Evolutionary conservation across 768 basidiomycete species (phyloP).

Genomic region (Hysterangium stoloniferum): DNA sequence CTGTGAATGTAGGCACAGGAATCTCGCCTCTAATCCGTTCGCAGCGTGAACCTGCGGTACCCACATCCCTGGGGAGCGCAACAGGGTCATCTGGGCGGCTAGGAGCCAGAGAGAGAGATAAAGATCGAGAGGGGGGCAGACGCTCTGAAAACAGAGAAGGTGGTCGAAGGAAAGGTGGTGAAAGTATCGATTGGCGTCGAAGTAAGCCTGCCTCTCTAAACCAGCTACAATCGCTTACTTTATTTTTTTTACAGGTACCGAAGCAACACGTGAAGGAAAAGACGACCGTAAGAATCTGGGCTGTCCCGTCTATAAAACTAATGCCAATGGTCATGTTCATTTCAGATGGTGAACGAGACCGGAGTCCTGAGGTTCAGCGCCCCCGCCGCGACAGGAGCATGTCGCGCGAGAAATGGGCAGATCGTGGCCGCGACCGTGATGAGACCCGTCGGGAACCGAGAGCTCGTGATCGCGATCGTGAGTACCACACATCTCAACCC

Average conservation of each 20-base stretch:
- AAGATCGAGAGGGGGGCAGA: constrained; percentile 12
- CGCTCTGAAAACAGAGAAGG: constrained; percentile 33
- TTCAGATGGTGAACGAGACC: constrained; percentile 35
- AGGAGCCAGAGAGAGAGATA: neutral
- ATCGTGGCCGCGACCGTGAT: constrained; percentile 29
- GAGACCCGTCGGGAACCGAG: constrained; percentile 19
- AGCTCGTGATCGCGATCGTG: constrained; percentile 35
- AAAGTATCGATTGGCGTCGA: constrained; percentile 80
- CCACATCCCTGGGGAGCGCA: constrained; percentile 9
- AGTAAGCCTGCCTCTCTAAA: constrained; percentile 32
- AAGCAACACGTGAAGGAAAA: constrained; percentile 1
- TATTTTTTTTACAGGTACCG: neutral
- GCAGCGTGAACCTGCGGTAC: constrained; percentile 4
- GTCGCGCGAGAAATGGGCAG: constrained; percentile 28
- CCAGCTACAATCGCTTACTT: neutral
- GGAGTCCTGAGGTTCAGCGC: constrained; percentile 54
- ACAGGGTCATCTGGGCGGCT: constrained; percentile 2
- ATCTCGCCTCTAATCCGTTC: constrained; percentile 22
- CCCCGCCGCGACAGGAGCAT: constrained; percentile 52
- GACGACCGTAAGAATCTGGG: constrained; percentile 9
- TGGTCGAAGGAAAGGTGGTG: constrained; percentile 62
- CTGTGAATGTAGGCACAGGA: constrained; percentile 47
- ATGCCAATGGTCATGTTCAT: constrained; percentile 5
- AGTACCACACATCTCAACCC: constrained; percentile 18
- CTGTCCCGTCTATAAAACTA: neutral